Conservation (phyloP, 2,329 filamentous ascomycete genomes). For the Furcasterigmium sp. region DNA sequence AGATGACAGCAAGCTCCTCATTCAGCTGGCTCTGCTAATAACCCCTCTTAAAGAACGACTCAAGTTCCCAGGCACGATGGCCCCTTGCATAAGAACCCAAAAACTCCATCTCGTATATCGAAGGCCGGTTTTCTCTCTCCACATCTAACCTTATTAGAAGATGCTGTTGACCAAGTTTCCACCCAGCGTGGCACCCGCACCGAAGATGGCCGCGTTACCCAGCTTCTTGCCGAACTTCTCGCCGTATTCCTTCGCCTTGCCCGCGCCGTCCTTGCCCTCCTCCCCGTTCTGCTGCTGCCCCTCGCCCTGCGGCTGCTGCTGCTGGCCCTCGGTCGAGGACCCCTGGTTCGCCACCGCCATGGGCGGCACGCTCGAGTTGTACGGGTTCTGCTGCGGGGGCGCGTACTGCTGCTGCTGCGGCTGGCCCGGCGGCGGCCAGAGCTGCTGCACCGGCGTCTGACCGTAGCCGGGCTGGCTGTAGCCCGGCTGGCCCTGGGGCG, state of each 20-base stretch:
- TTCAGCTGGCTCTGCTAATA: too few species aligned
- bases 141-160: conserved; percentile 49
- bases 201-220: conserved; percentile 79
- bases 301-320: conserved; percentile 32
- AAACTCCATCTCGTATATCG: too few species aligned
- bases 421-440: conserved; percentile 15
- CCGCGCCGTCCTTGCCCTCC: conserved; percentile 31
- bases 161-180: conserved; percentile 87
- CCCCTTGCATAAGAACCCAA: too few species aligned
- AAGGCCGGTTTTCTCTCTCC: too few species aligned
- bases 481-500: conserved; percentile 27
- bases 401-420: conserved; percentile 25
- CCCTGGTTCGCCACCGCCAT: conserved; percentile 65
- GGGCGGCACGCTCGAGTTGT: conserved; percentile 66
- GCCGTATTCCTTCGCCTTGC: conserved; percentile 68
- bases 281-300: conserved; percentile 16
- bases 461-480: conserved; percentile 26
- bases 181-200: conserved; percentile 86
- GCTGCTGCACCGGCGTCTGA: conserved; percentile 16
- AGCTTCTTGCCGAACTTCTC: conserved; percentile 96
- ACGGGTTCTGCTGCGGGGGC: conserved; percentile 51
- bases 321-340: conserved; percentile 20
- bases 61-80: too few species aligned
- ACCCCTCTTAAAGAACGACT: too few species aligned
- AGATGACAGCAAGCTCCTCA: too few species aligned